A percentile compares a stretch with the other conserved stretches of the same genome.
phyloP scores from a whole-genome alignment of 2,329 filamentous ascomycete species.

The Mariannaea elegans region DNA sequence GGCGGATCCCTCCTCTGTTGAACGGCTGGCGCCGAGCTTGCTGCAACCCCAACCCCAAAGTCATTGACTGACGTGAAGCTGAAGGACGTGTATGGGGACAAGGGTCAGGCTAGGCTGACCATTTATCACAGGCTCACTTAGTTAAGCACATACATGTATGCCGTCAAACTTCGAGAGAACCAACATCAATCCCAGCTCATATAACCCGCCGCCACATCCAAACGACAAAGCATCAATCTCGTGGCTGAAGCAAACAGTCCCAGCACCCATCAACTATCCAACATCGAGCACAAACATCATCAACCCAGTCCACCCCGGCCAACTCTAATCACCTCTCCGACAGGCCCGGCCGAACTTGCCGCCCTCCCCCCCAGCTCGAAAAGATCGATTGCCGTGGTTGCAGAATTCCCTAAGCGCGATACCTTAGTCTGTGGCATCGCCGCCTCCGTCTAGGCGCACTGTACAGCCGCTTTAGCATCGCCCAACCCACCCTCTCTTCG shows the following conservation, averaged over 20 bases:
- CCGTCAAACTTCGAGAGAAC: not conserved
- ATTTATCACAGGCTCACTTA: constrained; percentile 7
- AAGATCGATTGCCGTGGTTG: constrained; percentile 10
- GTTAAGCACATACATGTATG: constrained; percentile 1
- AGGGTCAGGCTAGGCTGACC: constrained; percentile 17
- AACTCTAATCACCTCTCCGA: constrained; percentile 15
- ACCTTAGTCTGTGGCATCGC: constrained; percentile 17
- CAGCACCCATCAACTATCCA: not conserved
- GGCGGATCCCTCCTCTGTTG: constrained; percentile 7
- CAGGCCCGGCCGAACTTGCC: constrained; percentile 6
- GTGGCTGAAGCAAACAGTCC: not conserved
- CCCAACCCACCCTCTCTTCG: constrained; percentile 41
- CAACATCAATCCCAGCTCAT: not conserved
- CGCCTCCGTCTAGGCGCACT: constrained; percentile 35
- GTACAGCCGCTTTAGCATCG: constrained; percentile 37
- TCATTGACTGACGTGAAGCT: constrained; percentile 7
- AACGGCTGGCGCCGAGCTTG: constrained; percentile 20
- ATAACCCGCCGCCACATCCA: not conserved
- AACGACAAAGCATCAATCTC: not conserved
- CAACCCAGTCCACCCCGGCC: constrained; percentile 6
- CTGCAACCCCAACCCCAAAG: constrained; percentile 7
- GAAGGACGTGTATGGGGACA: not conserved
- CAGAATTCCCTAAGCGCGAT: not conserved
- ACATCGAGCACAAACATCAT: constrained; percentile 10
- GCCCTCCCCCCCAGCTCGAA: constrained; percentile 1